Evolutionary conservation across 2,329 filamentous ascomycete genomes (phyloP), one percentile per base, ranked within the genome.

Genomic region (Paecilomyces sp.): DNA sequence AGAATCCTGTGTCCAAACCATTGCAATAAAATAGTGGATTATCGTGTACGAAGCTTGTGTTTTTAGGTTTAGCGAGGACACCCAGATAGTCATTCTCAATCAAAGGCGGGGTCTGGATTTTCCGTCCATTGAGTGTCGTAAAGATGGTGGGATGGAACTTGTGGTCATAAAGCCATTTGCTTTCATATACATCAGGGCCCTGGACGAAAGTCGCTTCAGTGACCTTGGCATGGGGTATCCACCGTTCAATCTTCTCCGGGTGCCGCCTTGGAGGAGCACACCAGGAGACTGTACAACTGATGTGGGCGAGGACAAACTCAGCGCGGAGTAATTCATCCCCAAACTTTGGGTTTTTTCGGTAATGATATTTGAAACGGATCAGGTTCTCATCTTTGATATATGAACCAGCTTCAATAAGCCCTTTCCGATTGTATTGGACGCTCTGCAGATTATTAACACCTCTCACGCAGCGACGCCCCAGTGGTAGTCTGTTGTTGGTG

Each of bases 321-420:
- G 81, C 82, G 55, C 82, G 76, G 2, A 85, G 74, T n/a, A 85
- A 73, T 60, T 83, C 82, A 65, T 83, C 82, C 25, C 80, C 80
- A 59, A 80, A 82, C 36, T 76, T 78, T 12, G 80, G 78, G 59
- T 80, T 80, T 65, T 82, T 81, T 52, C 82, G 78, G 66, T 85
- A 84, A 63, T 80, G 77, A 58, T 81, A 82, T 61, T 80, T 80
- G 75, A 84, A 84, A 15, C 79, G 76, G 15, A 83, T 75, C 11
- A 82, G 66, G 59, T 82, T 83, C 1, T 76, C 77, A 60, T 83
- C 77, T 59, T 77, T 80, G 62, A 83, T 75, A 65, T 82, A 83
- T 2, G 80, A 83, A 11, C 82, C 82, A 9, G 77, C 78, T 56
- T 80, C 76, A 52, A 84, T 76, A 53, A 82, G 79, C 18, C 82